Evolutionary conservation across 345 rosid species (phyloP).

Genomic region (Eucalyptus caleyi): DNA sequence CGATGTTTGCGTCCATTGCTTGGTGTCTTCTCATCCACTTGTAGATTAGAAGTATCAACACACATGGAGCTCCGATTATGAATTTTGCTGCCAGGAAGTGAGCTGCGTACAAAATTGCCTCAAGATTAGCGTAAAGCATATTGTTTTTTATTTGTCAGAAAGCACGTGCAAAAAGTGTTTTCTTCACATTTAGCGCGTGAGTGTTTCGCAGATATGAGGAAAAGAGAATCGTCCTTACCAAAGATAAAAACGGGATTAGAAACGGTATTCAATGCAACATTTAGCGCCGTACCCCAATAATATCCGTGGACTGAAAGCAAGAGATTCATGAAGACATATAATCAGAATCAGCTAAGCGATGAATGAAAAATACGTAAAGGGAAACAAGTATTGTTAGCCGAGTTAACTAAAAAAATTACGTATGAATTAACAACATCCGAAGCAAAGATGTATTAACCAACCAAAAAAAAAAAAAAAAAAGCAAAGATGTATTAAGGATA

Average conservation of each 20-base stretch:
- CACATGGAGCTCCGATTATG: not conserved
- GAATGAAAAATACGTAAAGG: not conserved
- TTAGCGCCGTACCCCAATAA: not conserved
- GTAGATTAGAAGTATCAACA: not conserved
- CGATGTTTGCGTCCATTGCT: too few relatives aligned
- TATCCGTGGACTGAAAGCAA: fast-evolving
- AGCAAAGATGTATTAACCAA: too few relatives aligned
- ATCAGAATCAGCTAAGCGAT: not conserved
- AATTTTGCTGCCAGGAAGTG: not conserved
- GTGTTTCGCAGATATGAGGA: not conserved
- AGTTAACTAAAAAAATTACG: not conserved
- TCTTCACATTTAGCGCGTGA: not conserved
- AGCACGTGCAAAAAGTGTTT: not conserved
- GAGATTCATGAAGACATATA: not conserved
- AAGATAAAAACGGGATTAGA: not conserved
- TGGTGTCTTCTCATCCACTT: too few relatives aligned
- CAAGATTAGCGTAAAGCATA: not conserved
- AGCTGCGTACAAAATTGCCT: not conserved
- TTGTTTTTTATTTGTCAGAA: not conserved
- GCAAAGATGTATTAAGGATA: not conserved
- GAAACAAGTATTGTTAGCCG: not conserved
- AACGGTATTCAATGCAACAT: fast-evolving
- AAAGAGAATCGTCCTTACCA: not conserved
- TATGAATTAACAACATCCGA: not conserved
- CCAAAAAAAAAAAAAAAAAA: too few relatives aligned